These are phyloP conservation scores for Zizania latifolia DNA, from an alignment of 176 grass and related monocot species.

Conservation along the genomic window DNA sequence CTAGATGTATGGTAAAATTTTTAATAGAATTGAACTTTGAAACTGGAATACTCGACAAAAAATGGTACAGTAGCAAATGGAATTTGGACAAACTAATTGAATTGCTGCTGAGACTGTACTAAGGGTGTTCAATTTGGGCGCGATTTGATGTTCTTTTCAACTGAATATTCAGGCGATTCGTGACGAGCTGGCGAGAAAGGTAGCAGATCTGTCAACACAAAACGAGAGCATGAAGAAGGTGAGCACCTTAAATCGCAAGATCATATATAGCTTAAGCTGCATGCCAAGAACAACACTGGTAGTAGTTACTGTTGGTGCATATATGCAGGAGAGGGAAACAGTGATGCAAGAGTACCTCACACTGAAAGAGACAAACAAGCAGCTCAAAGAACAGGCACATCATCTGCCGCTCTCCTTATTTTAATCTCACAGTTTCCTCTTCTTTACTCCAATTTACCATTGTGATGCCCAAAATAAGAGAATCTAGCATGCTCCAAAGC, in stretches of 20 bases:
- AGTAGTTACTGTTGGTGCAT: neutral
- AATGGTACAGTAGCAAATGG: too few relatives aligned
- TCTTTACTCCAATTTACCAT: neutral
- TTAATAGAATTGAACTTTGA: too few relatives aligned
- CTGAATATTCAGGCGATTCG: conserved; percentile 32
- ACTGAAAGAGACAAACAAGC: conserved; percentile 61
- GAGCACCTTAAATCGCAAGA: neutral
- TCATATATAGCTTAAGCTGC: neutral
- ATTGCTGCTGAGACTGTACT: too few relatives aligned
- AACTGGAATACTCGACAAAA: too few relatives aligned
- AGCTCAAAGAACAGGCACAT: conserved; percentile 46
- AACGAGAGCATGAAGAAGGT: conserved; percentile 68
- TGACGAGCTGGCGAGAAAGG: conserved; percentile 53
- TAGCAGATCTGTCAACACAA: conserved; percentile 41
- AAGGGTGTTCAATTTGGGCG: neutral
- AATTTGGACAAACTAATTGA: neutral
- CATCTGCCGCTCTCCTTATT: conserved; percentile 20
- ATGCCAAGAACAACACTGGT: neutral
- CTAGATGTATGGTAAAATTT: too few relatives aligned
- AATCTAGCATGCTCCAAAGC: conserved; percentile 13
- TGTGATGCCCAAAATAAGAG: neutral
- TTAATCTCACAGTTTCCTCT: neutral
- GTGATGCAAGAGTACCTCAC: conserved; percentile 43
- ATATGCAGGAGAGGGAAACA: conserved; percentile 48
- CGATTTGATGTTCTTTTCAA: neutral